Conservation (phyloP, 2,329 filamentous ascomycete species). For the Eurotiales sp. region DNA sequence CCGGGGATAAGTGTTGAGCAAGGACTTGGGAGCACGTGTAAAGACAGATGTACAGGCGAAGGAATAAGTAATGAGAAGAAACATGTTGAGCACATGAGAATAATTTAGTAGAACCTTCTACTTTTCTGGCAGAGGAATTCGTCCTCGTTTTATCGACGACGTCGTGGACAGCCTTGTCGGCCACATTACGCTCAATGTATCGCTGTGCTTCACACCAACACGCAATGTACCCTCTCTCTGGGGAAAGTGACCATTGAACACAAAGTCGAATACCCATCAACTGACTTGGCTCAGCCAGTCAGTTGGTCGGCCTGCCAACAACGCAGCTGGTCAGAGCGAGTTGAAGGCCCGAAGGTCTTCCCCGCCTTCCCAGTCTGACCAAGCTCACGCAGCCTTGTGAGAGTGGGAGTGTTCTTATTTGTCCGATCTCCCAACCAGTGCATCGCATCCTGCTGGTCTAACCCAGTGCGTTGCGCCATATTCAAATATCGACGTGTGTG, state of each 20-base stretch:
- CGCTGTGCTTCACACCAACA: not conserved
- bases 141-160: not conserved
- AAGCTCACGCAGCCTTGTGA: no score
- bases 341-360: not conserved
- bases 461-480: no score
- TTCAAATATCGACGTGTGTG: no score
- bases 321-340: not conserved
- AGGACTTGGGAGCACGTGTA: not conserved
- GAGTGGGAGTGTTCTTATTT: no score
- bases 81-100: not conserved
- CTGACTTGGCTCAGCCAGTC: no score
- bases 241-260: not conserved
- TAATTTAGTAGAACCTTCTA: not conserved
- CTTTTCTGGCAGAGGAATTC: not conserved
- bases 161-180: not conserved
- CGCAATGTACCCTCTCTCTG: not conserved
- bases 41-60: not conserved
- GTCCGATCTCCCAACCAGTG: not conserved
- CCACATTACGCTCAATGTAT: not conserved
- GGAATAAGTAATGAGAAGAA: not conserved
- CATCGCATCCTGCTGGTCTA: not conserved
- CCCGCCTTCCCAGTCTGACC: not conserved
- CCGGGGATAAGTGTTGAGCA: not conserved
- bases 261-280: not conserved
- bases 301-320: no score